Percentiles rank a stretch among this genome's conserved stretches.
Evolutionary conservation across 768 basidiomycete genomes (phyloP).

Genomic region (Piloderma croceum): DNA sequence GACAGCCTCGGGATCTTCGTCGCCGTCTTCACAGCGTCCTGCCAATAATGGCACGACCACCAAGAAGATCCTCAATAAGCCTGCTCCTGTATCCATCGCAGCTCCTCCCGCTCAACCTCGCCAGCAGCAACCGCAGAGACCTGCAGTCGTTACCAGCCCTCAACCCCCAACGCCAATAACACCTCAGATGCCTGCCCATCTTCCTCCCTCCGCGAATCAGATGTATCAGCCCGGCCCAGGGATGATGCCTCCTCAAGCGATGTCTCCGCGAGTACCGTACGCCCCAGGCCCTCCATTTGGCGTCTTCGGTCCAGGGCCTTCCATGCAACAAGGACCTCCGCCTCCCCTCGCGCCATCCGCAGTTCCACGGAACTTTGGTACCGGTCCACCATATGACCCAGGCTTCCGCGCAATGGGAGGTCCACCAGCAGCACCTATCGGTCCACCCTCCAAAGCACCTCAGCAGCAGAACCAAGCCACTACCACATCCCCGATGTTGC

Average conservation of each 20-base stretch:
- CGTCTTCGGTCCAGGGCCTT: conserved; percentile 42
- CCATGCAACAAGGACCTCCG: conserved; percentile 40
- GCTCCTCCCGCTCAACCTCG: conserved; percentile 31
- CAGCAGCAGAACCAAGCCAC: conserved; percentile 31
- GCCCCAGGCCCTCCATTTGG: conserved; percentile 49
- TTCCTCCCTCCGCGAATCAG: conserved; percentile 40
- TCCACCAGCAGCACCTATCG: conserved; percentile 47
- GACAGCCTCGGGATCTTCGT: conserved; percentile 3
- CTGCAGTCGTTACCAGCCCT: conserved; percentile 26
- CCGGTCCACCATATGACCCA: conserved; percentile 48
- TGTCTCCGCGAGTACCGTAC: conserved; percentile 52
- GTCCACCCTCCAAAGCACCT: conserved; percentile 39
- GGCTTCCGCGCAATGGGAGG: conserved; percentile 38
- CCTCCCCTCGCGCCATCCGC: conserved; percentile 48
- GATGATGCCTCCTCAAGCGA: conserved; percentile 38
- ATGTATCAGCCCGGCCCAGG: conserved; percentile 42
- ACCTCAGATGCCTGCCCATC: conserved; percentile 40
- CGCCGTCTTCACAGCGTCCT: neutral
- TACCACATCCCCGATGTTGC: conserved; percentile 34
- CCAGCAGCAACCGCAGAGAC: conserved; percentile 22
- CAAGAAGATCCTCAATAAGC: conserved; percentile 63
- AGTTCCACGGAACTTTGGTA: conserved; percentile 48
- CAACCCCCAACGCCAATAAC: conserved; percentile 47
- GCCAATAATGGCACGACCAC: conserved; percentile 33
- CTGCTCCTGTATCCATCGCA: conserved; percentile 12